Evolutionary conservation across 192 early-diverging fungal genomes (phyloP).

Genomic region (Spinellus fusiger): DNA sequence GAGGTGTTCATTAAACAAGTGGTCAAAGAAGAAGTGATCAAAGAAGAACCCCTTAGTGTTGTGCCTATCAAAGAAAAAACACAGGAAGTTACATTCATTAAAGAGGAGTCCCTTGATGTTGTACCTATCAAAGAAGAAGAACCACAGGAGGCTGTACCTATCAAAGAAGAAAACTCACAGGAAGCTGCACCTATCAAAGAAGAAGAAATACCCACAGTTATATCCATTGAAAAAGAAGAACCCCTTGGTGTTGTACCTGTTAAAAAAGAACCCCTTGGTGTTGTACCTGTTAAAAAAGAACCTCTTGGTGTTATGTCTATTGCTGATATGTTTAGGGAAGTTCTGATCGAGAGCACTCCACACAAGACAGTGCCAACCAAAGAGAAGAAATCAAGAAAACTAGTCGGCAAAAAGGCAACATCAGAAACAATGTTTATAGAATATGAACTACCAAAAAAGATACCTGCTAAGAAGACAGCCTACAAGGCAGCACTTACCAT

Average conservation of each 20-base stretch:
- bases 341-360: too few relatives aligned
- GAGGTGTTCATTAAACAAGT: too few relatives aligned
- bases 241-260: not conserved
- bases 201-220: not conserved
- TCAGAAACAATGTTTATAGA: not conserved
- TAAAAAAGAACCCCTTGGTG: not conserved
- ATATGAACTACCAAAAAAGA: not conserved
- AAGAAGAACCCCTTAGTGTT: too few relatives aligned
- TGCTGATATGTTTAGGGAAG: too few relatives aligned
- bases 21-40: too few relatives aligned
- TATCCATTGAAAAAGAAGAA: too few relatives aligned
- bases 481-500: too few relatives aligned
- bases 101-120: too few relatives aligned
- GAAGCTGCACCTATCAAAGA: not conserved
- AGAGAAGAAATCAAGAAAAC: not conserved
- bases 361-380: conserved; percentile 3
- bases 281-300: not conserved
- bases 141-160: not conserved
- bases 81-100: too few relatives aligned
- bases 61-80: too few relatives aligned
- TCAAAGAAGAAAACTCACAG: not conserved
- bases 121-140: not conserved
- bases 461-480: not conserved
- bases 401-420: not conserved
- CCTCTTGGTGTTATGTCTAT: too few relatives aligned